These are phyloP conservation scores for Dictyophora rubrovolvata DNA, from an alignment of 768 basidiomycete genomes.

Conservation along the genomic window DNA sequence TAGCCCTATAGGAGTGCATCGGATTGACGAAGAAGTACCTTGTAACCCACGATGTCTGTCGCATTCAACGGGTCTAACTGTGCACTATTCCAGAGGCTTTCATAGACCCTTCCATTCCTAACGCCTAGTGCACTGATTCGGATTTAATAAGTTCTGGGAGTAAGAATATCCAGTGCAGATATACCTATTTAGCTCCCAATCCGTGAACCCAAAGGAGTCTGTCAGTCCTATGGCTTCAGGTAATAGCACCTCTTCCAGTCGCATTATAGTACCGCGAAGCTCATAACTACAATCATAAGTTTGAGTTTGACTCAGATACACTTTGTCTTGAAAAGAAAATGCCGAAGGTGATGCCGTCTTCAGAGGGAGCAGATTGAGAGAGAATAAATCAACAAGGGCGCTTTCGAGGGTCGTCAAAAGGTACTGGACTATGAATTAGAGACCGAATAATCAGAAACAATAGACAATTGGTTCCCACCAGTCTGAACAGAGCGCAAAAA, in stretches of 20 bases:
- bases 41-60: conserved; percentile 40
- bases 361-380: conserved; percentile 32
- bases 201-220: conserved; percentile 65
- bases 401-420: conserved; percentile 47
- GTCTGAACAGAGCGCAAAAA: conserved; percentile 20
- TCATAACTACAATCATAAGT: conserved; percentile 33
- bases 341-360: conserved; percentile 16
- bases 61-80: conserved; percentile 52
- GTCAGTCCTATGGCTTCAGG: conserved; percentile 58
- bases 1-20: neutral
- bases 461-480: conserved; percentile 18
- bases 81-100: conserved; percentile 51
- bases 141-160: neutral
- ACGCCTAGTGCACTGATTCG: conserved; percentile 47
- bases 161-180: conserved; percentile 6
- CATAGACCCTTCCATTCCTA: conserved; percentile 54
- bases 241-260: conserved; percentile 40
- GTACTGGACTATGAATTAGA: conserved; percentile 34
- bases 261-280: conserved; percentile 40
- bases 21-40: conserved; percentile 32
- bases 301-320: neutral
- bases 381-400: conserved; percentile 48
- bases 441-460: neutral
- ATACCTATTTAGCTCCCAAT: conserved; percentile 66
- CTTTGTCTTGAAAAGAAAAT: conserved; percentile 5